Evolutionary conservation across 331 rosid species (phyloP), one percentile per base, ranked within the genome.

Genomic region (Stylosanthes scabra): DNA sequence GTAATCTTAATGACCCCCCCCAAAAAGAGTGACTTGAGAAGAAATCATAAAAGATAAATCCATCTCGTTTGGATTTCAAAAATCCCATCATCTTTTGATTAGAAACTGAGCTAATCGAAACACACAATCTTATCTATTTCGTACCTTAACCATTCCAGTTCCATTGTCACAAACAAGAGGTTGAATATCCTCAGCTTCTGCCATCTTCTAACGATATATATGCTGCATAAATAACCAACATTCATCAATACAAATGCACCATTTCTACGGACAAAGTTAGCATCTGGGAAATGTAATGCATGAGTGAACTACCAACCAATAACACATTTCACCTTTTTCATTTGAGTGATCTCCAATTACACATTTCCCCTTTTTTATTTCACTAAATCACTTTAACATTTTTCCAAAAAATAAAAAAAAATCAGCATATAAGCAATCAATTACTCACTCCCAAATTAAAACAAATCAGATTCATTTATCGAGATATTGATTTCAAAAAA

Each of bases 151-250:
- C 98, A 93, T 93, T 88, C 98, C 97, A 0, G 98, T 93, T 83
- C 98, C 98, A 86, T 93, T 93, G 76, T 93, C 98, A 49, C 98
- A 90, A 62, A 93, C 98, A 60, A 93, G 97, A 25, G 98, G 98
- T 78, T 93, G 98, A 86, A 93, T 90, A 61, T 93, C 98, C 86
- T 93, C 98, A n/a, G 89, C 80, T 13, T 93, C 98, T 81, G 98
- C 97, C 98, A 93, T 90, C 84, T 84, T 88, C 85, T 85, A 78
- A 69, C 58, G 77, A 77, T 54, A 47, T 54, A 47, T 78, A 85
- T 78, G 79, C 67, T 28, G 9, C 63, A 71, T 20, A 70, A 68
- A 70, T 59, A 63, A 59, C 15, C 13, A 63, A 37, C 11, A 54
- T 12, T 52, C 27, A 25, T 52, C 9, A 25, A 29, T 5, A 52